These are phyloP conservation scores for Camelina sativa DNA, from an alignment of 345 rosid species.

Conservation along the genomic window DNA sequence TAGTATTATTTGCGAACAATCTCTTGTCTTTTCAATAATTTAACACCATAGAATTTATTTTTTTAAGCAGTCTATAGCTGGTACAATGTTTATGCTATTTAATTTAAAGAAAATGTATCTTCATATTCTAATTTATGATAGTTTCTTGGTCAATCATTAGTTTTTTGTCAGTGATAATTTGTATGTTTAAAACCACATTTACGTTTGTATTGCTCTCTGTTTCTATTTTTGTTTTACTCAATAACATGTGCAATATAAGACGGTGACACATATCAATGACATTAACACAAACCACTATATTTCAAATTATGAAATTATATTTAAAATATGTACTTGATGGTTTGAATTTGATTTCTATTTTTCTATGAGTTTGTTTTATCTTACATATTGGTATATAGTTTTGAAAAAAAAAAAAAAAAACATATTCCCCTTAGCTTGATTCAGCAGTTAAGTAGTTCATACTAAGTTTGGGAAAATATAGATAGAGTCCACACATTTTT, in stretches of 20 bases:
- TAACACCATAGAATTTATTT: background rate
- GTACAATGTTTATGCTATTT: background rate
- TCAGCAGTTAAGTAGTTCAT: background rate
- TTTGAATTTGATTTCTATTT: background rate
- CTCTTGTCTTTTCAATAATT: background rate
- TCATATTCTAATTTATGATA: too few relatives aligned
- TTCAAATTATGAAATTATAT: background rate
- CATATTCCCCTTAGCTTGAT: background rate
- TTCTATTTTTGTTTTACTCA: too few relatives aligned
- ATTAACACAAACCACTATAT: background rate
- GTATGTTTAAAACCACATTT: too few relatives aligned
- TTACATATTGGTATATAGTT: too few relatives aligned
- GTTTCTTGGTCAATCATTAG: too few relatives aligned
- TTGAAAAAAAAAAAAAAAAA: too few relatives aligned
- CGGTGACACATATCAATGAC: background rate
- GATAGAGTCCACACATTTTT: background rate
- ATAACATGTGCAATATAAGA: too few relatives aligned
- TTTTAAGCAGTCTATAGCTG: background rate
- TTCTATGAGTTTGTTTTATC: too few relatives aligned
- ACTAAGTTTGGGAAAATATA: background rate
- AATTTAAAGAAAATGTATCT: too few relatives aligned
- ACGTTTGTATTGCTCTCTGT: too few relatives aligned
- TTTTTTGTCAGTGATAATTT: too few relatives aligned
- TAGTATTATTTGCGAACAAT: background rate
- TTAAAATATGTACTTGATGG: background rate